Conservation (phyloP, 1,284 basidiomycete genomes). For the Ceratobasidium sp. region DNA sequence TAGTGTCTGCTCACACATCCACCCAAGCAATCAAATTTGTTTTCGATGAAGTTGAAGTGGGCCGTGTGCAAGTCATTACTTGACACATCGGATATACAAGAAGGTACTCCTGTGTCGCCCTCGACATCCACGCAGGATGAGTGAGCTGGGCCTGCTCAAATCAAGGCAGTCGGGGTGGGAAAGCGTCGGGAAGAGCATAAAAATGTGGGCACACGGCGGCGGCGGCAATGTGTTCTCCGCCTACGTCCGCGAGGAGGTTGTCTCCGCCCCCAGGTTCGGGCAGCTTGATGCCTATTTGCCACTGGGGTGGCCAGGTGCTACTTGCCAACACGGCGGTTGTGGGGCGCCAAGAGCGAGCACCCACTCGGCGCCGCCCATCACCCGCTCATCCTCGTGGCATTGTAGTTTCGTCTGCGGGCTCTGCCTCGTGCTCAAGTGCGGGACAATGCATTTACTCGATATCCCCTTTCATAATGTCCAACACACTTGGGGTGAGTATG, state of each 20-base stretch:
- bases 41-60: too few species aligned
- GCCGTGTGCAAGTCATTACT: too few species aligned
- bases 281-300: conserved; percentile 22
- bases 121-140: too few species aligned
- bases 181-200: conserved; percentile 15
- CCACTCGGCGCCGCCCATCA: neutral
- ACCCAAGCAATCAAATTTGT: neutral
- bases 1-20: too few species aligned
- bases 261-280: neutral
- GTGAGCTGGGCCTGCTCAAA: conserved; percentile 15
- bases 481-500: too few species aligned
- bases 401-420: conserved; percentile 23
- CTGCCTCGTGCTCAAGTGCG: conserved; percentile 26
- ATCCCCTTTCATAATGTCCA: too few species aligned
- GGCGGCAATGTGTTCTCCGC: neutral
- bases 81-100: too few species aligned
- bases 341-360: neutral
- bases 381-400: conserved; percentile 8
- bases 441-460: too few species aligned
- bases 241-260: conserved; percentile 6
- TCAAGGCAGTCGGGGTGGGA: conserved; percentile 21
- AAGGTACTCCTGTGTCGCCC: too few species aligned
- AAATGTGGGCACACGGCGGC: conserved; percentile 1
- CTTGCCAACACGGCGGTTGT: neutral
- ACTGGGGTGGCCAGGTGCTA: conserved; percentile 6